A percentile compares a stretch with the other conserved stretches of the same genome.
These are phyloP conservation scores for Polytrichum commune DNA, from an alignment of 225 moss, liverwort and hornwort species.

Conservation along the genomic window DNA sequence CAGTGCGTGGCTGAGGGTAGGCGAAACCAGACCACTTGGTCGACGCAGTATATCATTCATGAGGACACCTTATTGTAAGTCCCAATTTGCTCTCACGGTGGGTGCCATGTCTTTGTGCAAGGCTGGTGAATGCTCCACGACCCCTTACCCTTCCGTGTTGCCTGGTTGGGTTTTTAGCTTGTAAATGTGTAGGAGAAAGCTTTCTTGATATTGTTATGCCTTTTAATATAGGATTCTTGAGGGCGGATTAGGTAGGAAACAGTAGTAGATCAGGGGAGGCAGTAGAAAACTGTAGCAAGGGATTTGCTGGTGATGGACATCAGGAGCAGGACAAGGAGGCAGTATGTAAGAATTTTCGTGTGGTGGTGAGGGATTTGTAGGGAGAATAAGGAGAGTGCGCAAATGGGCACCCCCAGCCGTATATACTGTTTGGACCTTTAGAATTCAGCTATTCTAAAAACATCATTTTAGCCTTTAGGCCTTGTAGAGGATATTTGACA, in stretches of 20 bases:
- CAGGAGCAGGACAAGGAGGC: constrained; percentile 5
- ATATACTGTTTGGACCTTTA: constrained; percentile 47
- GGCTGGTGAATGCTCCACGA: background rate
- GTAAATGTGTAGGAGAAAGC: constrained; percentile 46
- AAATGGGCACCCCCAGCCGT: constrained; percentile 54
- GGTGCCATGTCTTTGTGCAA: constrained; percentile 23
- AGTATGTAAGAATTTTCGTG: constrained; percentile 46
- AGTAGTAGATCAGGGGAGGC: background rate
- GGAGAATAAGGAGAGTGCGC: constrained; percentile 57
- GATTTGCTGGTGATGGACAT: constrained; percentile 12
- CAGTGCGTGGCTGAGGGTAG: constrained; percentile 53
- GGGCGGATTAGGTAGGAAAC: constrained; percentile 15
- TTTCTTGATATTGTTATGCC: constrained; percentile 38
- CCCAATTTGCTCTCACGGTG: constrained; percentile 13
- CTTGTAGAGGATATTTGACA: constrained; percentile 25
- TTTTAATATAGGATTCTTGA: constrained; percentile 17
- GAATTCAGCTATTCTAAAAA: constrained; percentile 20
- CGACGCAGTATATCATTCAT: background rate
- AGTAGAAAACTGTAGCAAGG: background rate
- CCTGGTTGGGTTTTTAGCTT: constrained; percentile 33
- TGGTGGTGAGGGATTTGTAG: constrained; percentile 52
- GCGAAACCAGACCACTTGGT: constrained; percentile 1
- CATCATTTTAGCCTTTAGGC: constrained; percentile 29
- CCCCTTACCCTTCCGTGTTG: constrained; percentile 7
- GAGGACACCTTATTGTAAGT: constrained; percentile 29